Evolutionary conservation across 768 basidiomycete genomes (phyloP), one percentile per base, ranked within the genome.

Genomic region (Dendrothele bispora): DNA sequence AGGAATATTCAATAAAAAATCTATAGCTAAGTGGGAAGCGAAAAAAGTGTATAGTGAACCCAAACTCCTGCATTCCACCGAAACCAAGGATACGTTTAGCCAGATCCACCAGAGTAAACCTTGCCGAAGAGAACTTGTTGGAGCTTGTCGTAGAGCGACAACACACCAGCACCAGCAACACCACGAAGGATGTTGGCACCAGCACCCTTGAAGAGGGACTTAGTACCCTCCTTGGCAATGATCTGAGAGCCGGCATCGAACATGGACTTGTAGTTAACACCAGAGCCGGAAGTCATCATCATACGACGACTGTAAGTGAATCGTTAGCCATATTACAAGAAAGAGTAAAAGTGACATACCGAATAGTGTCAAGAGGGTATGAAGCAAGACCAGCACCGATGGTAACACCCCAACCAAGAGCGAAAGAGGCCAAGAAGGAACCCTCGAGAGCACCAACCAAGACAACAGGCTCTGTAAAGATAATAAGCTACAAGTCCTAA

Each of bases 91-190:
- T 17, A 4, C 5, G 42, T 68, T 73, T 74, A 77, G 64, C 75
- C 74, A 58, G 77, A 79, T 65, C 77, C 91, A 77, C 92, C 94
- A 57, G 93, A 87, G 89, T 98, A 98, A 72, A 98, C 95, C 83
- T 95, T 97, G 84, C 95, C 94, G 75, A 98, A 98, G 81, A 95
- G 72, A 60, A 92, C 70, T 69, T 91, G 79, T 72, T 98, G 95
- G 64, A 97, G 84, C 78, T 98, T 95, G 85, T 98, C 97, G 76
- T 98, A 98, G 53, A 98, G 78, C 43, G 97, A 98, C 66, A 99
- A 74, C 61, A 98, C 97, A 92, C 95, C 95, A 70, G 95, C 95
- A 78, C 97, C 97, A 68, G 97, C 95, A 66, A 99, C 93, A 83
- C 95, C 41, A 85, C 95, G 95, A 62, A 98, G 91, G 56, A 92